phyloP scores from a whole-genome alignment of 352 stramenopile species.

The Lagenidium sp. region DNA sequence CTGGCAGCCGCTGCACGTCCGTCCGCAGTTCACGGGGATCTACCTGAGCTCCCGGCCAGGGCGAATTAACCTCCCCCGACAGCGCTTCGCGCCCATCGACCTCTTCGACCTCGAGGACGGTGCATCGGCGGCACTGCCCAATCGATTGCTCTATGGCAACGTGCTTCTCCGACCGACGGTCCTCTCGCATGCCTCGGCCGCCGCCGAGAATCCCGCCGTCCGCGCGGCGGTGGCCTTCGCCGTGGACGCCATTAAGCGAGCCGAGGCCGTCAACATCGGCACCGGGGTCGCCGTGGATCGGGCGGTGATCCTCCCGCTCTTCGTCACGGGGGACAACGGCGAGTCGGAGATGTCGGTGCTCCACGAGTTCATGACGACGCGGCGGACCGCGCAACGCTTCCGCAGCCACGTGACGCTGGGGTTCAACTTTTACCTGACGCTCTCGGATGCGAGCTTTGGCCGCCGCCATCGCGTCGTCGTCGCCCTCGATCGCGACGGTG shows the following conservation, averaged over 20 bases:
- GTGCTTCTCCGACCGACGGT: conserved; percentile 33
- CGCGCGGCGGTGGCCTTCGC: conserved; percentile 34
- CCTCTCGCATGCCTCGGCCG: conserved; percentile 14
- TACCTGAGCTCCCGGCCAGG: conserved; percentile 47
- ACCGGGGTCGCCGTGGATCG: conserved; percentile 18
- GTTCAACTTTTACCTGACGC: conserved; percentile 57
- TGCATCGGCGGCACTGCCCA: conserved; percentile 3
- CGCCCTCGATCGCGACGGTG: conserved; percentile 55
- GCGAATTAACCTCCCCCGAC: conserved; percentile 25
- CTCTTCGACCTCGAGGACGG: conserved; percentile 37
- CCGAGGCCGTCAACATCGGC: conserved; percentile 30
- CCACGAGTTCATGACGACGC: conserved; percentile 28
- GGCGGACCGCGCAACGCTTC: conserved; percentile 30
- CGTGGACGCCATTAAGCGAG: conserved; percentile 23
- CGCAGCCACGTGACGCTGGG: conserved; percentile 63
- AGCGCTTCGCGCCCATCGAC: conserved; percentile 47
- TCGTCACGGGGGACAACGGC: conserved; percentile 61
- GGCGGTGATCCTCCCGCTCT: conserved; percentile 33
- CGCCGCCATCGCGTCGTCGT: conserved; percentile 52
- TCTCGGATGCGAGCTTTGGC: conserved; percentile 48
- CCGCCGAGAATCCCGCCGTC: conserved; percentile 25
- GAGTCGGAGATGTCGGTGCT: conserved; percentile 56
- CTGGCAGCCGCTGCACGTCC: conserved; percentile 37
- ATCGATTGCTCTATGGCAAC: conserved; percentile 54
- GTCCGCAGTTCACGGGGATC: conserved; percentile 40